Conservation (phyloP, 208 protist species). For the Leishmania guyanensis region DNA sequence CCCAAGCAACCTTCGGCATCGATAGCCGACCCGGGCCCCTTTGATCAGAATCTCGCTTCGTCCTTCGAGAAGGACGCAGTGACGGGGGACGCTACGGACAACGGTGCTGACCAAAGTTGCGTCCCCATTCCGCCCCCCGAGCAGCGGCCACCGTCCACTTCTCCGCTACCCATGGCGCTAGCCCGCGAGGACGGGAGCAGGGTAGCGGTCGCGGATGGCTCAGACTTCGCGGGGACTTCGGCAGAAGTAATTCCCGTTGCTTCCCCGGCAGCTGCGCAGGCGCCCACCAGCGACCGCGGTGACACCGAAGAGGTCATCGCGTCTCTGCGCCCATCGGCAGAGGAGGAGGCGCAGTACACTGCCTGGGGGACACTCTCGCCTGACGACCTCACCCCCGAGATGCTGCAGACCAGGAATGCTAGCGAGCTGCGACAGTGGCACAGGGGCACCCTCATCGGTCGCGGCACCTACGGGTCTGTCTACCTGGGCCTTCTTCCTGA, state of each 20-base stretch:
- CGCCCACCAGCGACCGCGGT: conserved; percentile 9
- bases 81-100: neutral
- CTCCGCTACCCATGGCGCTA: neutral
- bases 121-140: neutral
- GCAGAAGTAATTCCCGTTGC: neutral
- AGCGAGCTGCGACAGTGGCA: conserved; percentile 68
- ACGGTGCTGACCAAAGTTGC: neutral
- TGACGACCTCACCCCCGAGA: conserved; percentile 81
- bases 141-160: conserved; percentile 16
- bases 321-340: conserved; percentile 56
- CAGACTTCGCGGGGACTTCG: neutral
- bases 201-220: neutral
- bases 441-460: conserved; percentile 83
- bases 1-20: conserved; percentile 12
- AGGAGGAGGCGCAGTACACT: conserved; percentile 83
- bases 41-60: neutral
- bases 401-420: conserved; percentile 86
- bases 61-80: neutral
- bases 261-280: neutral
- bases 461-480: conserved; percentile 92
- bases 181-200: neutral
- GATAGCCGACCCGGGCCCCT: conserved; percentile 17
- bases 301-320: conserved; percentile 27
- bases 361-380: conserved; percentile 66
- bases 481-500: conserved; percentile 85